Evolutionary conservation across 2,329 filamentous ascomycete genomes (phyloP), one percentile per base, ranked within the genome.

Genomic region (Claviceps digitariae): DNA sequence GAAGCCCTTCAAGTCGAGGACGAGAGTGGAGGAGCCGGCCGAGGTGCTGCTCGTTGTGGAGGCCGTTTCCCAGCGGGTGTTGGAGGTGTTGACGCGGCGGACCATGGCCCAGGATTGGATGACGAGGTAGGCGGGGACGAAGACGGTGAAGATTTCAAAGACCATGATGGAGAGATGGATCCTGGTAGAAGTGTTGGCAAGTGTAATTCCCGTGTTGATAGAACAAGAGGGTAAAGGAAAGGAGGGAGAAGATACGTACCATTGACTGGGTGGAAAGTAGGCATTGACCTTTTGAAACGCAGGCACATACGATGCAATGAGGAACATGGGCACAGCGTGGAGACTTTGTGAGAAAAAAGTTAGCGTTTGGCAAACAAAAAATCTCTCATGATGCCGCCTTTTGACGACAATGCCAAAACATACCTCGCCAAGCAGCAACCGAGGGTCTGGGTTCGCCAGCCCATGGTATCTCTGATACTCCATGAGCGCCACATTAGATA

Each of bases 371-470:
- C 27, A 5, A 50, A 12, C 27, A 15, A 43, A 29, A 21, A 13
- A 2, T 9, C 10, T 6, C 12, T 31, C 7, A 41, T 27, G 2
- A 21, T 4, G n/a, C 10, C n/a, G 9, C 1, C n/a, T 4, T 25
- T 25, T 44, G 41, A 23, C 41, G 21, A 7, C 12, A 4, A 44
- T 44, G 41, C 2, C 21, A 43, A 43, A 20, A 63, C 66, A 52
- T 57, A 74, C 70, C 66, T 68, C 29, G 72, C 67, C 52, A 74
- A 56, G 48, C 69, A 69, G 59, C 73, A 76, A 12, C 64, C 66
- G 34, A 79, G 76, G n/a, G 81, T 85, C 62, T 84, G 81, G 2
- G 76, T 60, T 8, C 81, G 72, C 82, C 82, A 86, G 51, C 81
- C 77, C 58, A 82, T 77, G 1, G 79, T 81, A 59, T 86, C 82